A percentile compares a stretch with the other conserved stretches of the same genome.
These are phyloP conservation scores for Pichia sp. DNA, from an alignment of 1,139 yeast genomes.

Conservation along the genomic window DNA sequence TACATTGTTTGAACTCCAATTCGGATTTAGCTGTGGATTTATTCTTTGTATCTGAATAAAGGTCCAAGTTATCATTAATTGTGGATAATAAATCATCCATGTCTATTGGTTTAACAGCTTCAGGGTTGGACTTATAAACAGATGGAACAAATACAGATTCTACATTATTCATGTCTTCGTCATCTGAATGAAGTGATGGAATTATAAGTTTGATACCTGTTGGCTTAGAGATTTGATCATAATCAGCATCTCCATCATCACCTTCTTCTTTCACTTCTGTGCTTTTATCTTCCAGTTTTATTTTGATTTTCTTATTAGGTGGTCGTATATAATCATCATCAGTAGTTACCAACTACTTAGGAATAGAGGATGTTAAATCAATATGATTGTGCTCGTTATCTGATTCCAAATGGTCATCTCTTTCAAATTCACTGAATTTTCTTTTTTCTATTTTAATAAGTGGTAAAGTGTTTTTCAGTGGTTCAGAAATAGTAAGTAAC, in stretches of 20 bases:
- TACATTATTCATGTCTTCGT: not conserved
- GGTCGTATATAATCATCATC: constrained; percentile 17
- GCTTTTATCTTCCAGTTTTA: constrained; percentile 15
- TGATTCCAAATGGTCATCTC: not conserved
- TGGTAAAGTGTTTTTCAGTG: not conserved
- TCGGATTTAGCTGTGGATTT: constrained; percentile 29
- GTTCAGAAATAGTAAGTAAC: not conserved
- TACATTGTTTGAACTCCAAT: constrained; percentile 58
- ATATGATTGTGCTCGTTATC: not conserved
- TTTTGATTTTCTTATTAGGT: constrained; percentile 10
- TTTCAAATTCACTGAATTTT: not conserved
- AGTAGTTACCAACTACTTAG: not conserved
- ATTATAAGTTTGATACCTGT: not conserved
- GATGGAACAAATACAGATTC: constrained; percentile 21
- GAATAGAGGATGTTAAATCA: constrained; percentile 1
- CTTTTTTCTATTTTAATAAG: not conserved
- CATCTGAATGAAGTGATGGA: not conserved
- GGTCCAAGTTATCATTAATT: constrained; percentile 17
- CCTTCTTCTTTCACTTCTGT: too few species aligned
- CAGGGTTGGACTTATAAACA: constrained; percentile 19
- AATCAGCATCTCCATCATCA: constrained; percentile 16
- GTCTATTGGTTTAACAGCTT: constrained; percentile 15
- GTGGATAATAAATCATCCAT: constrained; percentile 18
- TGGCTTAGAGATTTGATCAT: constrained; percentile 5
- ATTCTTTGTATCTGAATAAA: constrained; percentile 20